A percentile compares a stretch with the other conserved stretches of the same genome.
phyloP scores from a whole-genome alignment of 257 asterid species.

The Solanum piurae region DNA sequence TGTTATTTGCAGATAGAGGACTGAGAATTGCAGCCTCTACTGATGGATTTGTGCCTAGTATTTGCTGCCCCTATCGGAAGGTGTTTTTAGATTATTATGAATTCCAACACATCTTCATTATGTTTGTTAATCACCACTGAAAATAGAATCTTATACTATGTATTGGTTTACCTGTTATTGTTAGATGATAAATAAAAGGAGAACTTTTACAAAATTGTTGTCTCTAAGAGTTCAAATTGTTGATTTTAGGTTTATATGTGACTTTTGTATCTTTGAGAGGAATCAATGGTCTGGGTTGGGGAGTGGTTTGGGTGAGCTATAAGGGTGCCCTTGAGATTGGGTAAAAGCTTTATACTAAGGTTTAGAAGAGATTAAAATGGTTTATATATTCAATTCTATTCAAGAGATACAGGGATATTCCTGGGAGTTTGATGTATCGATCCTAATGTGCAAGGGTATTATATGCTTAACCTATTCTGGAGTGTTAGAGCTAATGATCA shows the following conservation, averaged over 20 bases:
- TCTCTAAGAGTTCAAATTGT: not conserved
- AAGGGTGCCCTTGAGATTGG: not conserved
- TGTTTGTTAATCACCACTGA: not conserved
- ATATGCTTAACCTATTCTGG: not conserved
- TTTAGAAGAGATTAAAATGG: not conserved
- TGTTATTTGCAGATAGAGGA: conserved; percentile 17
- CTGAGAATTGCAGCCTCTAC: not conserved
- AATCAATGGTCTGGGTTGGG: not conserved
- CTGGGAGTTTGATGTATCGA: not conserved
- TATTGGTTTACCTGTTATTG: not conserved
- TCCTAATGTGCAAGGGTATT: not conserved
- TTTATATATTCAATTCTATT: not conserved
- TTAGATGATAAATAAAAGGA: not conserved
- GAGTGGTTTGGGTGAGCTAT: not conserved
- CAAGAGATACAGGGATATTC: not conserved
- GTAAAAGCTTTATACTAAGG: not conserved
- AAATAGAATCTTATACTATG: not conserved
- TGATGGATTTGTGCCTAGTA: not conserved
- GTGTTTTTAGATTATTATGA: not conserved
- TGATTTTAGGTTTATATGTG: not conserved
- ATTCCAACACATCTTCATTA: not conserved
- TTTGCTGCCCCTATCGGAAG: not conserved
- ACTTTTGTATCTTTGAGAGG: not conserved
- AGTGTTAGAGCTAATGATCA: not conserved
- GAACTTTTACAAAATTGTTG: not conserved